These are phyloP conservation scores for Phialophora verrucosa DNA, from an alignment of 2,329 filamentous ascomycete species.

Conservation along the genomic window DNA sequence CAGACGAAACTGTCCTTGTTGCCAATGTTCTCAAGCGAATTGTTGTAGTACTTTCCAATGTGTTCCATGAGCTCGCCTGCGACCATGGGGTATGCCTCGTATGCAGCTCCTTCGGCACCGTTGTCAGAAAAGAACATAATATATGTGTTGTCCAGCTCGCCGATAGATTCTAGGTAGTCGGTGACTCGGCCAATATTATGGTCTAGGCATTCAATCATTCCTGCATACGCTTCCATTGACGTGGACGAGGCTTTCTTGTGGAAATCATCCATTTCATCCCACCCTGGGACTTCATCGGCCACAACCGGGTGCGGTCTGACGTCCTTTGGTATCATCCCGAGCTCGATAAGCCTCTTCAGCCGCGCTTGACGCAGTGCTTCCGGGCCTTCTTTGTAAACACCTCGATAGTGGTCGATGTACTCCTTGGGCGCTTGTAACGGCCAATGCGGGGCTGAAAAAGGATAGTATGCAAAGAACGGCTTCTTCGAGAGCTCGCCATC, in stretches of 20 bases:
- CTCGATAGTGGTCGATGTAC: slow-evolving; percentile 55
- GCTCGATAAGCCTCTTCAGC: slow-evolving; percentile 53
- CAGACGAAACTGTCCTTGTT: slow-evolving; percentile 55
- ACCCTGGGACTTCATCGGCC: slow-evolving; percentile 50
- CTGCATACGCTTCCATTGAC: slow-evolving; percentile 59
- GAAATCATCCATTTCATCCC: slow-evolving; percentile 48
- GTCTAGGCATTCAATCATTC: slow-evolving; percentile 58
- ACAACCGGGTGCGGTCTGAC: slow-evolving; percentile 53
- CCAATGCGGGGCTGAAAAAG: slow-evolving; percentile 61
- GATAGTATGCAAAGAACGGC: slow-evolving; percentile 57
- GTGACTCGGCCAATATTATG: slow-evolving; percentile 54
- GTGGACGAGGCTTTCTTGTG: slow-evolving; percentile 51
- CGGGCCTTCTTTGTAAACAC: slow-evolving; percentile 58
- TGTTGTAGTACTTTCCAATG: slow-evolving; percentile 56
- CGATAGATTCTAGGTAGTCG: slow-evolving; percentile 52
- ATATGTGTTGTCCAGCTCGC: slow-evolving; percentile 58
- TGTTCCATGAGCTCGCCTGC: slow-evolving; percentile 50
- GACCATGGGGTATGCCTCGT: slow-evolving; percentile 54
- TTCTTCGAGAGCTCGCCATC: slow-evolving; percentile 46
- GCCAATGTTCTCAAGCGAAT: slow-evolving; percentile 56
- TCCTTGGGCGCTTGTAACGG: slow-evolving; percentile 58
- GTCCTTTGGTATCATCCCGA: slow-evolving; percentile 51
- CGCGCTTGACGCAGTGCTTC: slow-evolving; percentile 54
- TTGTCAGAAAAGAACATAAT: slow-evolving; percentile 59
- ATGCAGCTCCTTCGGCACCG: slow-evolving; percentile 55